phyloP scores from a whole-genome alignment of 176 grass and related monocot species.

The Musa troglodytarum region DNA sequence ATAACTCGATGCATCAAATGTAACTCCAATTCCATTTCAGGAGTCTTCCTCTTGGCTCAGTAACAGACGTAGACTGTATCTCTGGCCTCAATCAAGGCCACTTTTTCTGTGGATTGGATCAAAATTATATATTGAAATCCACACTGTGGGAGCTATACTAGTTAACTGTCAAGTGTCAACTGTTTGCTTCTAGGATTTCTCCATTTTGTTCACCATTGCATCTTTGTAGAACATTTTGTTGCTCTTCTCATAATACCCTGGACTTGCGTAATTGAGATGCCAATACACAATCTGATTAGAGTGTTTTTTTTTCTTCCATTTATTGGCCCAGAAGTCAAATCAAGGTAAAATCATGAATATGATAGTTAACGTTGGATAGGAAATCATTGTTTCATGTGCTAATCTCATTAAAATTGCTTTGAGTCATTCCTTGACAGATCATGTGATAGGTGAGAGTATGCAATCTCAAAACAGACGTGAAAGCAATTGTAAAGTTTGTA shows the following conservation, averaged over 20 bases:
- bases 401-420: not conserved
- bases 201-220: not conserved
- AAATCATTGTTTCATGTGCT: not conserved
- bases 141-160: not conserved
- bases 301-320: too few relatives aligned
- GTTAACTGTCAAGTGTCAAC: not conserved
- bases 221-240: not conserved
- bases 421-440: not conserved
- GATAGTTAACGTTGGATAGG: not conserved
- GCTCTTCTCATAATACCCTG: not conserved
- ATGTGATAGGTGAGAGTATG: not conserved
- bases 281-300: not conserved
- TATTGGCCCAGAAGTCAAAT: too few relatives aligned
- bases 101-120: too few relatives aligned
- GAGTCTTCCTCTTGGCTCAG: too few relatives aligned
- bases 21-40: too few relatives aligned
- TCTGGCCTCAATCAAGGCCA: too few relatives aligned
- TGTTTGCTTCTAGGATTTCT: not conserved
- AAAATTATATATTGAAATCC: not conserved
- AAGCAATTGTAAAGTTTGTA: not conserved
- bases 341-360: not conserved
- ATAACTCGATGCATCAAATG: too few relatives aligned
- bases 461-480: not conserved
- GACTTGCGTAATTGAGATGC: not conserved
- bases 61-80: too few relatives aligned